phyloP scores from a whole-genome alignment of 2,329 filamentous ascomycete species.

The Pyrenochaeta sp. region DNA sequence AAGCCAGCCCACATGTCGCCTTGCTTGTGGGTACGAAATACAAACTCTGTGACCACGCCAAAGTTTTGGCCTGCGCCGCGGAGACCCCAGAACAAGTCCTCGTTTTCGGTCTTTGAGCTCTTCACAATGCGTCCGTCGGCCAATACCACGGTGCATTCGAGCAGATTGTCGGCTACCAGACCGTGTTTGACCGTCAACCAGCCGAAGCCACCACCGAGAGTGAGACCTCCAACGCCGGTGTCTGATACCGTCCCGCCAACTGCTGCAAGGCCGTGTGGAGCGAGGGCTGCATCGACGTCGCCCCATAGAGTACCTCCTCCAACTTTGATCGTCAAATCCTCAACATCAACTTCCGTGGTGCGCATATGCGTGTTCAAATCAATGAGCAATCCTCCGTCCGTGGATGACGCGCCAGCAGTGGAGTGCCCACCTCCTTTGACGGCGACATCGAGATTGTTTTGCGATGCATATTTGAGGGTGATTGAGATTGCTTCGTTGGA shows the following conservation, averaged over 20 bases:
- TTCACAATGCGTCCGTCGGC: slow-evolving; percentile 57
- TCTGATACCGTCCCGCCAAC: slow-evolving; percentile 14
- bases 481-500: slow-evolving; percentile 12
- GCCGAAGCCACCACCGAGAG: slow-evolving; percentile 66
- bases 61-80: slow-evolving; percentile 67
- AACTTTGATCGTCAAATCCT: slow-evolving; percentile 10
- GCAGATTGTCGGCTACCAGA: slow-evolving; percentile 62
- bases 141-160: slow-evolving; percentile 61
- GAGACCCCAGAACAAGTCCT: slow-evolving; percentile 65
- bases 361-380: slow-evolving; percentile 15
- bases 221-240: slow-evolving; percentile 56
- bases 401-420: slow-evolving; percentile 16
- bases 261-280: slow-evolving; percentile 10
- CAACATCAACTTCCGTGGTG: slow-evolving; percentile 6
- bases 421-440: slow-evolving; percentile 17
- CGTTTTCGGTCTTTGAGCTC: slow-evolving; percentile 34
- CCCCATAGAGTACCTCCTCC: slow-evolving; percentile 15
- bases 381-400: slow-evolving; percentile 14
- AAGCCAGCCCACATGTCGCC: slow-evolving; percentile 19
- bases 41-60: slow-evolving; percentile 58
- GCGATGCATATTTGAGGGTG: slow-evolving; percentile 12
- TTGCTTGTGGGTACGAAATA: slow-evolving; percentile 49
- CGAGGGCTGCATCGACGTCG: slow-evolving; percentile 14
- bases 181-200: slow-evolving; percentile 63
- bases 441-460: slow-evolving; percentile 13